Evolutionary conservation across 805 yeast species (phyloP).

Genomic region (Candida nanaspora): DNA sequence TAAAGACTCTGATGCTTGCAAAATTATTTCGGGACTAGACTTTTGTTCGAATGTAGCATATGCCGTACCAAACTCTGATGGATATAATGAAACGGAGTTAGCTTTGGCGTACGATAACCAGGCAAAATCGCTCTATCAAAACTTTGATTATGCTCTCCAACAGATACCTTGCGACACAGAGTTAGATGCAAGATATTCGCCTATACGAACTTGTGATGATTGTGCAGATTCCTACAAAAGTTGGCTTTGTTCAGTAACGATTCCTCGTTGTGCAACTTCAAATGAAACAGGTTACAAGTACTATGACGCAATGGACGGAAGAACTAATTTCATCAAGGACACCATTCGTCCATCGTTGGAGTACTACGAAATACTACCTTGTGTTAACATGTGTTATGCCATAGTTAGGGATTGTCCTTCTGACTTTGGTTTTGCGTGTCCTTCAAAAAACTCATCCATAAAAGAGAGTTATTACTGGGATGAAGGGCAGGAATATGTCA

Average conservation of each 20-base stretch:
- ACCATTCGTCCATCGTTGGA: constrained; percentile 43
- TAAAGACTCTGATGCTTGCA: constrained; percentile 50
- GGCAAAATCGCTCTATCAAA: constrained; percentile 48
- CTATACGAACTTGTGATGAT: constrained; percentile 63
- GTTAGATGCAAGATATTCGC: constrained; percentile 62
- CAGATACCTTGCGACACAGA: constrained; percentile 71
- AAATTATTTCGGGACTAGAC: constrained; percentile 62
- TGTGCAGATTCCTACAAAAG: constrained; percentile 66
- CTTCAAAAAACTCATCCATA: constrained; percentile 32
- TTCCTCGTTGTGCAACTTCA: constrained; percentile 74
- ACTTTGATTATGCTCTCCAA: constrained; percentile 71
- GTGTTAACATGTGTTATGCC: constrained; percentile 71
- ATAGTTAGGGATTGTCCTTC: constrained; percentile 83
- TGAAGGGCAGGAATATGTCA: constrained; percentile 14
- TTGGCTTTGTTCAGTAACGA: constrained; percentile 86
- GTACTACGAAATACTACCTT: constrained; percentile 82
- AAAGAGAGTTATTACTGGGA: constrained; percentile 39
- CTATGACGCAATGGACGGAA: constrained; percentile 43
- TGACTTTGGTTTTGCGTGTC: constrained; percentile 69
- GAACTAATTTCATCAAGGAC: constrained; percentile 52
- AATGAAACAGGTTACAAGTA: constrained; percentile 34
- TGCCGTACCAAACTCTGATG: constrained; percentile 57
- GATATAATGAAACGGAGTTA: constrained; percentile 18
- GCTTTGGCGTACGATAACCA: constrained; percentile 51
- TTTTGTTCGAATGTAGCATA: constrained; percentile 83